Percentiles rank a stretch among this genome's conserved stretches.
Evolutionary conservation across 2,329 filamentous ascomycete species (phyloP).

Genomic region (Colletotrichum sp.): DNA sequence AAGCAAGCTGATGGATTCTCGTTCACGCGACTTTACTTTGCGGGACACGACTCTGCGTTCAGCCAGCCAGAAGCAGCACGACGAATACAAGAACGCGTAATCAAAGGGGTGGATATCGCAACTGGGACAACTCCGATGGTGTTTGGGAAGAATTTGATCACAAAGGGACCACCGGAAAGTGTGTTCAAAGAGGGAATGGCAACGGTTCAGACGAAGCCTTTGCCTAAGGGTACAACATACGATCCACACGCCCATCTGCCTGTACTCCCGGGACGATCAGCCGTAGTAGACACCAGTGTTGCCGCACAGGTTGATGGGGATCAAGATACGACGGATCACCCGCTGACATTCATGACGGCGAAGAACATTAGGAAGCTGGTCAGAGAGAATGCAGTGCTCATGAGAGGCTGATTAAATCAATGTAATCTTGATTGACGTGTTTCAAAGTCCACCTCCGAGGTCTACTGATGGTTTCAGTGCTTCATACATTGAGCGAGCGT

Average conservation of each 20-base stretch:
- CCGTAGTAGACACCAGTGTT: not conserved
- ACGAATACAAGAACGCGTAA: not conserved
- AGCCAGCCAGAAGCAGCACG: slow-evolving; percentile 5
- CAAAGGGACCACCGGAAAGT: not conserved
- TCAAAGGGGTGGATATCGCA: slow-evolving; percentile 8
- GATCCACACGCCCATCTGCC: slow-evolving; percentile 1
- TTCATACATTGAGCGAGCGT: too few relatives aligned
- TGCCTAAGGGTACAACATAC: not conserved
- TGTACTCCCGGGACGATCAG: not conserved
- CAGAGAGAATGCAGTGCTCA: not conserved
- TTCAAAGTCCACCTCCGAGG: not conserved
- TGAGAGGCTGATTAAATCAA: not conserved
- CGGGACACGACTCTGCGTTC: not conserved
- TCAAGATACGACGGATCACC: not conserved
- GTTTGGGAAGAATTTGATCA: not conserved
- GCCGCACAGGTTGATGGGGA: not conserved
- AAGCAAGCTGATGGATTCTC: slow-evolving; percentile 9
- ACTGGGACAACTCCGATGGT: not conserved
- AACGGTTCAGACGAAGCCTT: not conserved
- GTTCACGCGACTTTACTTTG: not conserved
- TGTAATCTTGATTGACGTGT: fast-evolving
- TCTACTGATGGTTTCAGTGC: too few relatives aligned
- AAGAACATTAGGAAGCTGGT: not conserved
- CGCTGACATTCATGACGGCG: not conserved
- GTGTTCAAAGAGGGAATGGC: not conserved